Evolutionary conservation across 768 basidiomycete species (phyloP), one percentile per base, ranked within the genome.

Genomic region (Xerocomellus intermedius): DNA sequence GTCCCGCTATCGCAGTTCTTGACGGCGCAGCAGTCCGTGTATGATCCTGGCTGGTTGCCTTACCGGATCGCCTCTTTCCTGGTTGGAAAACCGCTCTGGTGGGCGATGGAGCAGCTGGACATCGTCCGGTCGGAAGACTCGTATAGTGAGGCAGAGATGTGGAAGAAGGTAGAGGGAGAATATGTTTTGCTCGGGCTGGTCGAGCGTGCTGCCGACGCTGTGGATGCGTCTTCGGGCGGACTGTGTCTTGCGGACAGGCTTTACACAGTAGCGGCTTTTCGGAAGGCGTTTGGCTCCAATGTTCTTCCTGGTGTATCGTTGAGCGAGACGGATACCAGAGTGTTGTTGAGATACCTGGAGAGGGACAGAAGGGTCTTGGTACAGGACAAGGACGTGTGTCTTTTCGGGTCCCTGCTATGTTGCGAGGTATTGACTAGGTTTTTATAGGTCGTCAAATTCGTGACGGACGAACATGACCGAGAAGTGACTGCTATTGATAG

Each of bases 71-170:
- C 82, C 3, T 78, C 87, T 10, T 87, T 80, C 53, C 74, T 93
- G 8, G 78, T 94, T 8, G 89, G 85, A 8, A 84, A 82, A 62
- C 91, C 92, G 3, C 73, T 94, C 2, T 91, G 87, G 88, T 94
- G 92, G 92, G 85, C 87, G 3, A 79, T 94, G 53, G 84, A 87
- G 57, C 89, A 90, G 58, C 74, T 86, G n/a, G 86, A 83, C 24
- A 72, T 94, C 4, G 82, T 89, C 8, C 82, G 81, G 19, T 65
- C 73, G 3, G 87, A 89, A 44, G 86, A 87, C 24, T 73, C 70
- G 30, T 73, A 77, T 24, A 73, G 73, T 37, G 76, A 79, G 37
- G 63, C 64, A 8, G 74, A 78, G 50, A 69, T 74, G 52, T 84
- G 82, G 86, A 74, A 79, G 70, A 57, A 69, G 58, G 58, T 87